Conservation (phyloP, 2,329 filamentous ascomycete genomes). For the Xylaria sp. region DNA sequence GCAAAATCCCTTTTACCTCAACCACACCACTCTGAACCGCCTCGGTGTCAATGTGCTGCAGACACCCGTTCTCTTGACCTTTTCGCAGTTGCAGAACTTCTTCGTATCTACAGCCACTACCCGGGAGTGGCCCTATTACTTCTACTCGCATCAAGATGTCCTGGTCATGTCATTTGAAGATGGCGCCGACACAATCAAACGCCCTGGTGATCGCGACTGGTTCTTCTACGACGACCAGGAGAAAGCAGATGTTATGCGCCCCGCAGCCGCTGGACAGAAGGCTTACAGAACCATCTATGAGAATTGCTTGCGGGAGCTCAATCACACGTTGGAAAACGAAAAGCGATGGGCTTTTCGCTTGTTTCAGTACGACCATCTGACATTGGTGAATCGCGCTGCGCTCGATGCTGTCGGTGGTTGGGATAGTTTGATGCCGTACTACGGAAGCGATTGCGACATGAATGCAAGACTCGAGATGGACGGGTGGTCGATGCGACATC, state of each 20-base stretch:
- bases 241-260: slow-evolving; percentile 43
- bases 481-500: slow-evolving; percentile 50
- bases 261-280: slow-evolving; percentile 42
- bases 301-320: slow-evolving; percentile 46
- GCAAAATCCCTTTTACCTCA: slow-evolving; percentile 60
- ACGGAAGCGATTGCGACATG: slow-evolving; percentile 61
- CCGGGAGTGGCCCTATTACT: slow-evolving; percentile 60
- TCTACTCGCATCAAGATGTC: slow-evolving; percentile 65
- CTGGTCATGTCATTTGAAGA: slow-evolving; percentile 54
- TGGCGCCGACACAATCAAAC: slow-evolving; percentile 42
- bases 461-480: slow-evolving; percentile 54
- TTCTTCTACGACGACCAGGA: slow-evolving; percentile 49
- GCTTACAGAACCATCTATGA: slow-evolving; percentile 50
- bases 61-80: slow-evolving; percentile 61
- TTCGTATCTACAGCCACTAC: slow-evolving; percentile 57
- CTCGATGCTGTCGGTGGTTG: slow-evolving; percentile 59
- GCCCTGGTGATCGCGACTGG: slow-evolving; percentile 44
- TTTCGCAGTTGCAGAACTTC: slow-evolving; percentile 66
- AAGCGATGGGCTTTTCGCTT: slow-evolving; percentile 57
- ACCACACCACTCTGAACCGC: slow-evolving; percentile 53
- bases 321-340: slow-evolving; percentile 52
- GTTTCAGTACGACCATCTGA: slow-evolving; percentile 57
- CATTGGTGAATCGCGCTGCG: slow-evolving; percentile 59
- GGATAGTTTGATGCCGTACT: slow-evolving; percentile 63
- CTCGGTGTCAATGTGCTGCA: slow-evolving; percentile 55